These are phyloP conservation scores for Fusarium globosum DNA, from an alignment of 2,329 filamentous ascomycete species.

Conservation along the genomic window DNA sequence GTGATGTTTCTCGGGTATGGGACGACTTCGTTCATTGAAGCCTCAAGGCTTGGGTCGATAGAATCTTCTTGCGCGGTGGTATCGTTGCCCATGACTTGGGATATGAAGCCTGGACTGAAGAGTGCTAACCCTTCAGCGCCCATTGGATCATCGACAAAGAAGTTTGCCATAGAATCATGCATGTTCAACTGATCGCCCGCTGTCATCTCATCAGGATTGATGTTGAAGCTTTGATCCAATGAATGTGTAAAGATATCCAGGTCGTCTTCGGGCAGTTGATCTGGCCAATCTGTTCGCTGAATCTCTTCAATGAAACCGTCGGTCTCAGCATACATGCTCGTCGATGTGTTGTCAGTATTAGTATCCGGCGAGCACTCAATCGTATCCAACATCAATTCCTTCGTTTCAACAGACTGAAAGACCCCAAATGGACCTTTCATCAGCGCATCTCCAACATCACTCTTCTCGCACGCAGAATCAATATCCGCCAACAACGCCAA, in stretches of 20 bases:
- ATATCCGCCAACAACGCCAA: constrained; percentile 42
- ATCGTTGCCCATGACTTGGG: constrained; percentile 34
- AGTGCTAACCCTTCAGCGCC: constrained; percentile 38
- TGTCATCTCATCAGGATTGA: constrained; percentile 4
- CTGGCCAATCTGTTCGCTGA: constrained; percentile 35
- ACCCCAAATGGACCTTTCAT: constrained; percentile 40
- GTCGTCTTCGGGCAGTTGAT: constrained; percentile 32
- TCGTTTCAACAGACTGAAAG: constrained; percentile 20
- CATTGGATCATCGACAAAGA: constrained; percentile 35
- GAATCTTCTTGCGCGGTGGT: background rate
- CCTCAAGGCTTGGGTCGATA: background rate
- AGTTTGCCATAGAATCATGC: constrained; percentile 26
- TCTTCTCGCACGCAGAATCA: constrained; percentile 38
- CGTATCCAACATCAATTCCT: background rate
- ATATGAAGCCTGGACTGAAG: constrained; percentile 39
- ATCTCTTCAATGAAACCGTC: constrained; percentile 39
- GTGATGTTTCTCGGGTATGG: background rate
- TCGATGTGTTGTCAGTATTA: constrained; percentile 20
- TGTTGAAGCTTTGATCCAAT: constrained; percentile 18
- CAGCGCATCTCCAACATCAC: constrained; percentile 2
- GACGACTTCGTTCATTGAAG: background rate
- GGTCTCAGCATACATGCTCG: constrained; percentile 26
- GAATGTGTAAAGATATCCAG: constrained; percentile 37
- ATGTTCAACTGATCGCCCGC: constrained; percentile 14
- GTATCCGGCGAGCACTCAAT: constrained; percentile 15